These are phyloP conservation scores for Stephania yunnanensis DNA, from an alignment of 164 flowering plant species.

Conservation along the genomic window DNA sequence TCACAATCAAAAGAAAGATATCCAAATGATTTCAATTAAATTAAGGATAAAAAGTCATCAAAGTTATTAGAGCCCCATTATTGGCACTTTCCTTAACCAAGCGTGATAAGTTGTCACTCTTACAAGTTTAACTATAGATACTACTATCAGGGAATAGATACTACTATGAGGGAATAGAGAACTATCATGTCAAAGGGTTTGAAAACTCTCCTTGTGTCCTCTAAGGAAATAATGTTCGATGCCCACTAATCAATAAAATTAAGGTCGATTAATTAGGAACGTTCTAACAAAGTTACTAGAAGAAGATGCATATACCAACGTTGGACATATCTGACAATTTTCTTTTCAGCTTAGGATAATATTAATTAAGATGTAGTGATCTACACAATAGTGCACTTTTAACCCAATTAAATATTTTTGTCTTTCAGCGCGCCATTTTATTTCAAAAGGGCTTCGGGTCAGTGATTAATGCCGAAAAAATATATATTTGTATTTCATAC, in stretches of 20 bases:
- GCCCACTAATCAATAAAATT: background rate
- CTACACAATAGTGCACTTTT: no score
- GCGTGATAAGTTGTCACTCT: background rate
- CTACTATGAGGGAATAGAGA: background rate
- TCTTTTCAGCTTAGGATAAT: no score
- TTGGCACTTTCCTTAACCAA: background rate
- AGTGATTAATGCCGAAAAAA: no score
- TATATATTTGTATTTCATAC: no score
- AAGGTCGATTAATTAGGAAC: background rate
- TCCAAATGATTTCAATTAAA: background rate
- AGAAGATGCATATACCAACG: no score
- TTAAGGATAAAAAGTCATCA: background rate
- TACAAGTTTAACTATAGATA: background rate
- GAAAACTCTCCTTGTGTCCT: background rate
- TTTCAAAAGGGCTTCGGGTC: no score
- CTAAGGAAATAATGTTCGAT: background rate
- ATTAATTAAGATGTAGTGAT: no score
- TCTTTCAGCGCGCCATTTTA: no score
- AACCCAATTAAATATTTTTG: no score
- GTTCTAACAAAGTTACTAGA: no score
- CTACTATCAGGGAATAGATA: background rate
- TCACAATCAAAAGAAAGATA: background rate
- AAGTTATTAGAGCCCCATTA: background rate
- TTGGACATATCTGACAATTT: no score
- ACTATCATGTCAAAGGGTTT: background rate